Evolutionary conservation across 805 yeast genomes (phyloP).

Genomic region (Naumovozyma dairenensis): DNA sequence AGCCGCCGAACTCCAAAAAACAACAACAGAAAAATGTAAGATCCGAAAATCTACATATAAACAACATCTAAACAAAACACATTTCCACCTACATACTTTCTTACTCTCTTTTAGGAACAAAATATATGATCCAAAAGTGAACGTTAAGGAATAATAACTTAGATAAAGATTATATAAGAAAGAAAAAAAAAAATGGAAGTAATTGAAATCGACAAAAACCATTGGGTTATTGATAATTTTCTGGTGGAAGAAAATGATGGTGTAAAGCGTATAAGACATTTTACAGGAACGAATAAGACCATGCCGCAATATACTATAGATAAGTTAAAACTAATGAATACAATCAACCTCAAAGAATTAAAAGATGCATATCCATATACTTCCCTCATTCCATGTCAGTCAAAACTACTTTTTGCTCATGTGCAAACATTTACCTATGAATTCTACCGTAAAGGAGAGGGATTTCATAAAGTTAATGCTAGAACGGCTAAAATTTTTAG

Average conservation of each 20-base stretch:
- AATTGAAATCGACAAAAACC: not conserved
- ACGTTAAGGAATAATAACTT: too few species aligned
- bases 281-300: not conserved
- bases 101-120: too few species aligned
- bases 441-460: not conserved
- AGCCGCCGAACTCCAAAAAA: too few species aligned
- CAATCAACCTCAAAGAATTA: not conserved
- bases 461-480: not conserved
- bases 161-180: too few species aligned
- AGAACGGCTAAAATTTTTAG: not conserved
- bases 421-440: not conserved
- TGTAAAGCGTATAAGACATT: too few species aligned
- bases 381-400: not conserved
- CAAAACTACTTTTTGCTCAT: not conserved
- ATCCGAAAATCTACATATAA: too few species aligned
- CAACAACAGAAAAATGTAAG: too few species aligned
- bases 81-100: too few species aligned
- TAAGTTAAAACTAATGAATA: too few species aligned
- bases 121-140: too few species aligned
- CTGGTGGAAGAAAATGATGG: not conserved
- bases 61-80: too few species aligned
- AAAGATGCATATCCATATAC: not conserved
- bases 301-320: not conserved
- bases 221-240: not conserved
- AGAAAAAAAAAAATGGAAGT: not conserved